Conservation (phyloP, 352 stramenopile species). For the Globisporangium emineosum region DNA sequence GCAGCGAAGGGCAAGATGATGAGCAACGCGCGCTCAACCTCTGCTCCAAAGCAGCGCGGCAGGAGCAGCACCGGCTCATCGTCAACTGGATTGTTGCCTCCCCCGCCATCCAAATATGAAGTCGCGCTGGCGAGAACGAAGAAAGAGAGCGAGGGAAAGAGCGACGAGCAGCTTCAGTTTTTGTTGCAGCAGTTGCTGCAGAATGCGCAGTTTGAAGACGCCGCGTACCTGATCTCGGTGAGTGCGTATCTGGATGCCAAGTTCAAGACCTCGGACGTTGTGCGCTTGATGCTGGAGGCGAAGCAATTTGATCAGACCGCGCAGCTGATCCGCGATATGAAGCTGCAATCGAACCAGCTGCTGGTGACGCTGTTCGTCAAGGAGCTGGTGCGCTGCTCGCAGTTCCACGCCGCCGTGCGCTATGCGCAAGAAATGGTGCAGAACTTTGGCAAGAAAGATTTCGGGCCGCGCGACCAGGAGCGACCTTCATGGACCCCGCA, state of each 20-base stretch:
- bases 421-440: constrained; percentile 80
- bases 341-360: constrained; percentile 62
- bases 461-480: constrained; percentile 20
- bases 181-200: constrained; percentile 57
- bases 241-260: constrained; percentile 31
- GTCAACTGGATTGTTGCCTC: not conserved
- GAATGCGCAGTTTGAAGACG: constrained; percentile 43
- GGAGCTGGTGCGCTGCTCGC: constrained; percentile 57
- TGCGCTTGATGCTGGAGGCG: constrained; percentile 71
- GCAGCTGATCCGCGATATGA: constrained; percentile 74
- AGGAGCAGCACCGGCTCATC: constrained; percentile 3
- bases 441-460: constrained; percentile 57
- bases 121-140: constrained; percentile 33
- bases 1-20: not conserved
- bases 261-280: constrained; percentile 79
- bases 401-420: constrained; percentile 70
- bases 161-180: constrained; percentile 45
- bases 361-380: constrained; percentile 84
- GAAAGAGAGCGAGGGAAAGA: constrained; percentile 29
- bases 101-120: constrained; percentile 23
- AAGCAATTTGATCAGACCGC: constrained; percentile 57
- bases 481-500: constrained; percentile 70
- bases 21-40: constrained; percentile 13
- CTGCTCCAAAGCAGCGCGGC: constrained; percentile 17
- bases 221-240: constrained; percentile 66